phyloP scores from a whole-genome alignment of 805 yeast species.

The Starmera pachycereana region DNA sequence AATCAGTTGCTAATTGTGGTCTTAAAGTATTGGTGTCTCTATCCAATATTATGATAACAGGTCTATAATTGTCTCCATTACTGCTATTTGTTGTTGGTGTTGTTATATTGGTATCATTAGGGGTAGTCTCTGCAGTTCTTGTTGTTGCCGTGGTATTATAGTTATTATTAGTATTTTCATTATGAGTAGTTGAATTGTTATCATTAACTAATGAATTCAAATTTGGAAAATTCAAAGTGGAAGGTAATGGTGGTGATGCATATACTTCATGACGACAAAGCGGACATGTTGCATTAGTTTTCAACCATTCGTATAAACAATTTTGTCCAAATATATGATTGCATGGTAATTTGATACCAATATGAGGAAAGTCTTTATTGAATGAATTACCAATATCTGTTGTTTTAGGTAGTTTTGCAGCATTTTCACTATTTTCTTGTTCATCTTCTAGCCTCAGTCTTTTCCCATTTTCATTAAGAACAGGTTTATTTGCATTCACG shows the following conservation, averaged over 20 bases:
- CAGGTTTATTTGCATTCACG: constrained; percentile 3
- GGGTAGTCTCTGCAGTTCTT: neutral
- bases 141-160: neutral
- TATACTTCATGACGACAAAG: constrained; percentile 53
- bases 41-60: constrained; percentile 11
- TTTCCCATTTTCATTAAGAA: constrained; percentile 8
- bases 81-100: neutral
- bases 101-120: neutral
- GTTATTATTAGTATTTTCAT: neutral
- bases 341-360: constrained; percentile 72
- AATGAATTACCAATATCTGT: constrained; percentile 9
- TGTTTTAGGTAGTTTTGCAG: constrained; percentile 12
- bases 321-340: constrained; percentile 77
- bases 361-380: constrained; percentile 35
- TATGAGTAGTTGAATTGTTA: no score
- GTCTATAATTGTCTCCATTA: constrained; percentile 1
- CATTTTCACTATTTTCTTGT: constrained; percentile 15
- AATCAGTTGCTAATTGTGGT: no score
- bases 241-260: constrained; percentile 8
- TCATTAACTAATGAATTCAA: constrained; percentile 4
- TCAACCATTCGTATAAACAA: constrained; percentile 83
- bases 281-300: constrained; percentile 69
- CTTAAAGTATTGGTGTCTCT: constrained; percentile 11
- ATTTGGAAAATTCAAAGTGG: constrained; percentile 15
- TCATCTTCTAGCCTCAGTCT: constrained; percentile 8